Base-by-base conservation (phyloP, 1,139 yeast species). In the Candida labiduridarum region DNA sequence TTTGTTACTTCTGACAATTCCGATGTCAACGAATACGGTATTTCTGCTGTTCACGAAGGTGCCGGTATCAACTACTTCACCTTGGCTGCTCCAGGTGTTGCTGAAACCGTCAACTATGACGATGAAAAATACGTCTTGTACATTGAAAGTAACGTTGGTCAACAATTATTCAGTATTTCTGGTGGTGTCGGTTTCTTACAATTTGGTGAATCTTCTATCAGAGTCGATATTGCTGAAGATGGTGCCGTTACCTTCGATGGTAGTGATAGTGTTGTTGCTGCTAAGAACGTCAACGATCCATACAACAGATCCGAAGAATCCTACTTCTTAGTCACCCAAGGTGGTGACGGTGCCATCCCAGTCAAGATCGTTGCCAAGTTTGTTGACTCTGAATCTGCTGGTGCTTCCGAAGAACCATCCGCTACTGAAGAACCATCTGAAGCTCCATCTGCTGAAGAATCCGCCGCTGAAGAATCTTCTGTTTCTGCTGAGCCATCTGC, bases 21-120 rank as follows among this genome's bases (percentile, higher is more conserved):
- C 33, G 55, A 54, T 9, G 44, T 66, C 46, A 52, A 62, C 57
- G 71, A 70, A 29, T 51, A 62, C 33, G 74, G 72, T 39, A 56
- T 79, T 47, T 52, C 61, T 39, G 56, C 70, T 35, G 55, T 56
- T 44, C 85, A 80, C 59, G 83, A 78, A 65, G 85, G 86, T 62
- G 85, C 86, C 45, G 86, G 78, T 52, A 65, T 79, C 59, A 71
- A 76, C 67, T 80, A 76, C 63, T 61, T 72, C 48, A 72, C 76
- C 62, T 57, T 78, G 25, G 54, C 50, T 34, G 43, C 34, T 29
- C 41, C 41, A 38, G 40, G 29, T 11, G 36, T 36, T n/a, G 49
- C 49, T 31, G 49, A 47, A 39, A 41, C 45, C 36, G 41, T 59
- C 41, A 84, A 79, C 59, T 82, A 78, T 62, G 85, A 85, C 61